phyloP scores from a whole-genome alignment of 441 rosid species.

The Arabidopsis hybrid region DNA sequence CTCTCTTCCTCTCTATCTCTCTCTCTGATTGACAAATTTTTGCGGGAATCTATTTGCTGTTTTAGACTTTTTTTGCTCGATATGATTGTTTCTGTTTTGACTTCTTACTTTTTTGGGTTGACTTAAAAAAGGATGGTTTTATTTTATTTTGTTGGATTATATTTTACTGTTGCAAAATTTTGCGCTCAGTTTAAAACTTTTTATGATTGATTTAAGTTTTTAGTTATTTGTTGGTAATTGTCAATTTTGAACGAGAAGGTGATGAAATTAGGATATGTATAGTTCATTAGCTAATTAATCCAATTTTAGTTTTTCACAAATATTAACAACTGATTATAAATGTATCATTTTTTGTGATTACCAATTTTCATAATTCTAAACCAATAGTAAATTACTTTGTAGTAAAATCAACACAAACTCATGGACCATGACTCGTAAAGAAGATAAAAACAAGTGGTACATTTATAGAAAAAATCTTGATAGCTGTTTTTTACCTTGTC shows the following conservation, averaged over 20 bases:
- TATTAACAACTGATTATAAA: too few species aligned
- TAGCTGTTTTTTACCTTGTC: too few species aligned
- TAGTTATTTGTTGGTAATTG: not conserved
- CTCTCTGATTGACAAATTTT: constrained; percentile 43
- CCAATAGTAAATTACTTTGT: too few species aligned
- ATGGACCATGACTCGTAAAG: too few species aligned
- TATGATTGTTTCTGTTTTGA: constrained; percentile 34
- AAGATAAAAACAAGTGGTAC: too few species aligned
- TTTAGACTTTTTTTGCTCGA: constrained; percentile 25
- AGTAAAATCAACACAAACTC: too few species aligned
- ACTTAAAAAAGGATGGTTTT: not conserved
- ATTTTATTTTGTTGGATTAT: constrained; percentile 24
- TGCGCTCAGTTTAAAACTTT: not conserved
- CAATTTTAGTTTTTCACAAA: too few species aligned
- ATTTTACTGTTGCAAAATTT: constrained; percentile 5
- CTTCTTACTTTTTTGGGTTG: not conserved
- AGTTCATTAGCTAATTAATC: too few species aligned
- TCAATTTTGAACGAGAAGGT: not conserved
- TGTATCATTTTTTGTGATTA: too few species aligned
- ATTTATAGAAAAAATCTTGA: too few species aligned
- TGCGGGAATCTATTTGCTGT: constrained; percentile 31
- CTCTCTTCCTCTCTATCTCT: constrained; percentile 1
- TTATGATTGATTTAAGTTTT: not conserved
- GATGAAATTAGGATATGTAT: not conserved
- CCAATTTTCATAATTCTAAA: too few species aligned